A percentile compares a stretch with the other conserved stretches of the same genome.
These are phyloP conservation scores for Capronia americana DNA, from an alignment of 2,329 filamentous ascomycete genomes.

Conservation along the genomic window DNA sequence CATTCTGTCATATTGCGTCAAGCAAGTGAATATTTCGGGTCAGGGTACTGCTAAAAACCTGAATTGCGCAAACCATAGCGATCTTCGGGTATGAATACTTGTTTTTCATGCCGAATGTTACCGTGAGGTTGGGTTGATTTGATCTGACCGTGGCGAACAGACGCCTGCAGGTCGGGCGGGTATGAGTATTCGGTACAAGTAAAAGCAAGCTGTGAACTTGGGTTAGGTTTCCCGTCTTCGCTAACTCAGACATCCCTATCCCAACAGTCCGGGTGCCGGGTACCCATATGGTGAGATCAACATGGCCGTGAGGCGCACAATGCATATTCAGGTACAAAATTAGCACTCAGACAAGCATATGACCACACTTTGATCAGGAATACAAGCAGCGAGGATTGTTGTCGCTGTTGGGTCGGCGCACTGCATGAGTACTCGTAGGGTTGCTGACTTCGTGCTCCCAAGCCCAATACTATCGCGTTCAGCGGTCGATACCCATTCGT, in stretches of 20 bases:
- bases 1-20: slow-evolving; percentile 24
- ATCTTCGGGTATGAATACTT: background rate
- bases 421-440: background rate
- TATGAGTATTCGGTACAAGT: background rate
- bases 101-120: slow-evolving; percentile 7
- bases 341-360: slow-evolving; percentile 11
- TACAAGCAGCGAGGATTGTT: background rate
- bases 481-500: slow-evolving; percentile 9
- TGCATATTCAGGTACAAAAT: slow-evolving; percentile 18
- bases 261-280: background rate
- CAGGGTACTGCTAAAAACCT: background rate
- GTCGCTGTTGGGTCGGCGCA: background rate
- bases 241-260: background rate
- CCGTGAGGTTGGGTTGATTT: background rate
- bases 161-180: slow-evolving; percentile 2
- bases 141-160: slow-evolving; percentile 11
- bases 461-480: background rate
- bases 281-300: slow-evolving; percentile 18
- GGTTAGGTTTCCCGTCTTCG: background rate
- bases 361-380: background rate
- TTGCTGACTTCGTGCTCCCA: background rate
- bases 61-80: background rate
- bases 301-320: slow-evolving; percentile 19
- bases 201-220: background rate
- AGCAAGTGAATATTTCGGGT: slow-evolving; percentile 3